Percentiles rank a stretch among this genome's conserved stretches.
Evolutionary conservation across 2,329 filamentous ascomycete genomes (phyloP).

Genomic region (Neonectria coccinea): DNA sequence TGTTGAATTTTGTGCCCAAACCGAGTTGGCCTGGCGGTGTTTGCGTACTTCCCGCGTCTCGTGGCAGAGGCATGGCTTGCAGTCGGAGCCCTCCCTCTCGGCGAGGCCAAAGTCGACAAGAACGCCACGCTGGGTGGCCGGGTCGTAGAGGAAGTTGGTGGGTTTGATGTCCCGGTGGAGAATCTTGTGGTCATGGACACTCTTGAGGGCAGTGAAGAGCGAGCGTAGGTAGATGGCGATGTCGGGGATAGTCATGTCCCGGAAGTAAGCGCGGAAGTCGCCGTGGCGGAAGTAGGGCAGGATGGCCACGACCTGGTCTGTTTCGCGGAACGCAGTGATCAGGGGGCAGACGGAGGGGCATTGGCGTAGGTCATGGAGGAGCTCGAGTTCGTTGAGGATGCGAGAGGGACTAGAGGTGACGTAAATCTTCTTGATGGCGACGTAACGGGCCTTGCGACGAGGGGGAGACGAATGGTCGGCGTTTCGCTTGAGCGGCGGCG

Average conservation of each 20-base stretch:
- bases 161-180: constrained; percentile 97
- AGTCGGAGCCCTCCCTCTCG: constrained; percentile 82
- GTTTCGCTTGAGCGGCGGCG: constrained; percentile 72
- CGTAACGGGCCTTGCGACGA: constrained; percentile 72
- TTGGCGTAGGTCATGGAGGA: constrained; percentile 86
- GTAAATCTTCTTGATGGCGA: constrained; percentile 99
- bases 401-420: constrained; percentile 94
- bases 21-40: constrained; percentile 67
- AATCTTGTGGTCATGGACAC: constrained; percentile 86
- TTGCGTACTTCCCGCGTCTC: constrained; percentile 73
- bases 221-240: constrained; percentile 91
- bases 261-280: constrained; percentile 95
- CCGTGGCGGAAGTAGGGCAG: constrained; percentile 95
- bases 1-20: constrained; percentile 63
- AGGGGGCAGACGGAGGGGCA: constrained; percentile 91
- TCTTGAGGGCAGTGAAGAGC: constrained; percentile 84
- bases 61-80: constrained; percentile 85
- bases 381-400: constrained; percentile 95
- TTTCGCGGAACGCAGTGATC: constrained; percentile 94
- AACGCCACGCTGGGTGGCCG: constrained; percentile 82
- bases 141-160: constrained; percentile 96
- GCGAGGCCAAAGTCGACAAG: constrained; percentile 99
- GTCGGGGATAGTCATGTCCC: constrained; percentile 85
- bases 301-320: constrained; percentile 94
- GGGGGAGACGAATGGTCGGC: constrained; percentile 50